Evolutionary conservation across 1,284 basidiomycete species (phyloP).

Genomic region (Flammula alnicola): DNA sequence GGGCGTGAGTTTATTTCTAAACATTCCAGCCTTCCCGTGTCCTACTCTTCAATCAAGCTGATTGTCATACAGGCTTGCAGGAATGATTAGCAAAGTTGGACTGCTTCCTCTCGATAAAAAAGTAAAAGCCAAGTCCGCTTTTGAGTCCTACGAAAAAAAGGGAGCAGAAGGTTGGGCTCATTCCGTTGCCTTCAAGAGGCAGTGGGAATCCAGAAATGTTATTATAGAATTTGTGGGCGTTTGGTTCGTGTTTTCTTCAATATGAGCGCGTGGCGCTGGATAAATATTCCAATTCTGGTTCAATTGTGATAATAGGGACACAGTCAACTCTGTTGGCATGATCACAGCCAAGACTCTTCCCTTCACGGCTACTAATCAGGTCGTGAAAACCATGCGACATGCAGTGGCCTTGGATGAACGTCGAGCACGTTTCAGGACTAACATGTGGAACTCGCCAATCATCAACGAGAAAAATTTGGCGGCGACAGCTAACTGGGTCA

Average conservation of each 20-base stretch:
- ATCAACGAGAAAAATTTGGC: constrained; percentile 3
- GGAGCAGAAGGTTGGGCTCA: constrained; percentile 43
- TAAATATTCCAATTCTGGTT: background rate
- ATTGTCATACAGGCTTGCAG: constrained; percentile 39
- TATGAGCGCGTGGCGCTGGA: background rate
- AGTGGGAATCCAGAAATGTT: constrained; percentile 47
- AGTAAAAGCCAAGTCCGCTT: constrained; percentile 53
- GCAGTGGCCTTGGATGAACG: constrained; percentile 57
- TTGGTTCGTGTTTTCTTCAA: constrained; percentile 38
- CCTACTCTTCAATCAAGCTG: constrained; percentile 22
- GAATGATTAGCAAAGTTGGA: constrained; percentile 50
- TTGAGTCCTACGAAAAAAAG: constrained; percentile 47
- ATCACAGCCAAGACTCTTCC: constrained; percentile 50
- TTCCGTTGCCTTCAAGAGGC: constrained; percentile 51
- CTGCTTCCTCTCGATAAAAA: constrained; percentile 39
- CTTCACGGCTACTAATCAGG: constrained; percentile 48
- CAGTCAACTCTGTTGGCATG: constrained; percentile 51
- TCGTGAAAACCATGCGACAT: constrained; percentile 53
- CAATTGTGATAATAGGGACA: constrained; percentile 44
- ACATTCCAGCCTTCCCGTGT: background rate
- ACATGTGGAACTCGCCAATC: constrained; percentile 34
- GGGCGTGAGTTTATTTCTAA: constrained; percentile 19
- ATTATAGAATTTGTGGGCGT: constrained; percentile 51
- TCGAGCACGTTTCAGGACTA: constrained; percentile 49
- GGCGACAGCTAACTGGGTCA: too few relatives aligned